A percentile compares a stretch with the other conserved stretches of the same genome.
Conservation (phyloP, 305 asterid species). For the Solanum hybrid region DNA sequence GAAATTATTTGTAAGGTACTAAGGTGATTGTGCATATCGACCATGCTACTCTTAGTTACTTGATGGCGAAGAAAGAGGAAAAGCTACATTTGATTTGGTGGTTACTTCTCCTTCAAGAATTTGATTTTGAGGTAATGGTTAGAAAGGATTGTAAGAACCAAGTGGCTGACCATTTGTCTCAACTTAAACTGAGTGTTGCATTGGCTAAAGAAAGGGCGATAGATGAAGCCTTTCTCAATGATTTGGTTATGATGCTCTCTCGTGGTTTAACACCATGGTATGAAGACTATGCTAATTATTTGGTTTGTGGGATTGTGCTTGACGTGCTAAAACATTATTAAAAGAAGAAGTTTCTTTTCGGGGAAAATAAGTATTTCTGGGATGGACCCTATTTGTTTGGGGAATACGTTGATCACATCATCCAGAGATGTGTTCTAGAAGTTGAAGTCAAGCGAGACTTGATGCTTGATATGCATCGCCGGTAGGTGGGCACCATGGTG, state of each 20-base stretch:
- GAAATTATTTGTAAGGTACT: no score
- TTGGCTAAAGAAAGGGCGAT: not conserved
- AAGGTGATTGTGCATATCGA: no score
- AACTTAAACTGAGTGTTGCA: not conserved
- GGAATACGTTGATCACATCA: not conserved
- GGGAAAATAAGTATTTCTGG: not conserved
- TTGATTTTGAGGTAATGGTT: no score
- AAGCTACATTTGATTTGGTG: no score
- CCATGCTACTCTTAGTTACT: no score
- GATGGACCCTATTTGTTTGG: not conserved
- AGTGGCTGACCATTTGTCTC: not conserved
- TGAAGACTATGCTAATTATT: not conserved
- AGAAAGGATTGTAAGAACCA: no score
- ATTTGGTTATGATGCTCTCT: not conserved
- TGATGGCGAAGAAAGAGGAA: no score
- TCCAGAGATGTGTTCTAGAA: not conserved
- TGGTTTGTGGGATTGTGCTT: not conserved
- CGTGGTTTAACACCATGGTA: not conserved
- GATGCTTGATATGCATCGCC: not conserved
- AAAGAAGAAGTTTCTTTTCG: not conserved
- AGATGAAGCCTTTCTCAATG: not conserved
- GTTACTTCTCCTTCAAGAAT: no score
- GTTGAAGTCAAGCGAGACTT: not conserved
- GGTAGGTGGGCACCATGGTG: not conserved
- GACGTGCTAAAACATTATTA: not conserved